Evolutionary conservation across 257 asterid genomes (phyloP).

Genomic region (Nicotiana tabacum): DNA sequence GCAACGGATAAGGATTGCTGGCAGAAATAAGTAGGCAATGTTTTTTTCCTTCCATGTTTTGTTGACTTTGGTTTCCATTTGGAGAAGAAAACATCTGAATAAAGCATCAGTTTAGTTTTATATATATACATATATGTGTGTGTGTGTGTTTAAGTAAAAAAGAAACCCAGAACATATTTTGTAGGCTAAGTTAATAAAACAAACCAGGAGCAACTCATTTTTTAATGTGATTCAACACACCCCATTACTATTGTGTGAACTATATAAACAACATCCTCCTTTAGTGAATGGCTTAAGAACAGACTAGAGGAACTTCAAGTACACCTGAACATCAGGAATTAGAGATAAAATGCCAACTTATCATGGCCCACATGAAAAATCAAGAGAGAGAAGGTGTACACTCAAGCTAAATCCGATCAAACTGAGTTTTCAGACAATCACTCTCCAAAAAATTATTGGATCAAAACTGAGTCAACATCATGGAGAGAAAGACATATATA

Average conservation of each 20-base stretch:
- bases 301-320: neutral
- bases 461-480: neutral
- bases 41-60: slow-evolving; percentile 62
- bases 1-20: slow-evolving; percentile 86
- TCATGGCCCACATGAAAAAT: neutral
- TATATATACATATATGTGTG: neutral
- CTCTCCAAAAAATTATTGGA: neutral
- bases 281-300: neutral
- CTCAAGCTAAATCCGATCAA: neutral
- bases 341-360: neutral
- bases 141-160: neutral
- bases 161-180: neutral
- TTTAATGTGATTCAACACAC: neutral
- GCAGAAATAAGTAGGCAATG: slow-evolving; percentile 93
- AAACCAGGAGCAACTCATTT: neutral
- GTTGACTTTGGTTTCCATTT: slow-evolving; percentile 58
- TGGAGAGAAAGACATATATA: neutral
- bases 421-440: neutral
- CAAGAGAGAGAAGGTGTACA: neutral
- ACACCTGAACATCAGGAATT: neutral
- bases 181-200: neutral
- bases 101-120: slow-evolving; percentile 9
- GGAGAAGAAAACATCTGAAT: slow-evolving; percentile 62
- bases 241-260: neutral
- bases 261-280: neutral